These are phyloP conservation scores for Leavenworthia alabamica DNA, from an alignment of 345 rosid genomes.

Conservation along the genomic window DNA sequence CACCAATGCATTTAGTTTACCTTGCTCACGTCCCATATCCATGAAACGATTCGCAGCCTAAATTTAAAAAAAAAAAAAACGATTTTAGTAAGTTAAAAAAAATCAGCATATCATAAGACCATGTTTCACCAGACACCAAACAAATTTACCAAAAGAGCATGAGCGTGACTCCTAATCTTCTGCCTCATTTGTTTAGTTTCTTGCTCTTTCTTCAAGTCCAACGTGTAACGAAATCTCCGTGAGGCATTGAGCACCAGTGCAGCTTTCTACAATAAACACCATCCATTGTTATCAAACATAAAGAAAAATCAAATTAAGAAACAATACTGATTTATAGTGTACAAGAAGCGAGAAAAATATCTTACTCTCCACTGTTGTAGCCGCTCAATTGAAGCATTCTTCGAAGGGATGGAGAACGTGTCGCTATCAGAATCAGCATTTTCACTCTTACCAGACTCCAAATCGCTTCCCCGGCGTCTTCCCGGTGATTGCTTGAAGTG, in stretches of 20 bases:
- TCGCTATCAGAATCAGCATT: conserved; percentile 33
- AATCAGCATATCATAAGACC: background rate
- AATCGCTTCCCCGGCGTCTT: conserved; percentile 34
- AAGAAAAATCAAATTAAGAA: background rate
- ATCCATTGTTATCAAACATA: background rate
- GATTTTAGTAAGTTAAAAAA: background rate
- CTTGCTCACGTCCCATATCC: conserved; percentile 38
- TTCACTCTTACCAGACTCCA: conserved; percentile 44
- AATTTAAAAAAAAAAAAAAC: conserved; percentile 2
- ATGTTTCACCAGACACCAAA: background rate
- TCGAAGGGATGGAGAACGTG: conserved; percentile 62
- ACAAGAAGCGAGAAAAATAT: background rate
- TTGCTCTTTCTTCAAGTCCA: conserved; percentile 83
- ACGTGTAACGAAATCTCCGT: conserved; percentile 89
- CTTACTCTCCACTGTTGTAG: conserved; percentile 88
- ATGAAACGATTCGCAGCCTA: conserved; percentile 90
- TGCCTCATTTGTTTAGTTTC: conserved; percentile 49
- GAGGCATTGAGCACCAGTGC: conserved; percentile 95
- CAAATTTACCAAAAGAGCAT: conserved; percentile 45
- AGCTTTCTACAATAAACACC: conserved; percentile 60
- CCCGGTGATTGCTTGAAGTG: conserved; percentile 35
- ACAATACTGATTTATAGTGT: background rate
- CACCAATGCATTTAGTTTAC: conserved; percentile 32
- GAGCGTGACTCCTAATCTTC: conserved; percentile 77
- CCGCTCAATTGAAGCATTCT: conserved; percentile 57